These are phyloP conservation scores for Exophiala aquamarina DNA, from an alignment of 2,329 filamentous ascomycete genomes.

Conservation along the genomic window DNA sequence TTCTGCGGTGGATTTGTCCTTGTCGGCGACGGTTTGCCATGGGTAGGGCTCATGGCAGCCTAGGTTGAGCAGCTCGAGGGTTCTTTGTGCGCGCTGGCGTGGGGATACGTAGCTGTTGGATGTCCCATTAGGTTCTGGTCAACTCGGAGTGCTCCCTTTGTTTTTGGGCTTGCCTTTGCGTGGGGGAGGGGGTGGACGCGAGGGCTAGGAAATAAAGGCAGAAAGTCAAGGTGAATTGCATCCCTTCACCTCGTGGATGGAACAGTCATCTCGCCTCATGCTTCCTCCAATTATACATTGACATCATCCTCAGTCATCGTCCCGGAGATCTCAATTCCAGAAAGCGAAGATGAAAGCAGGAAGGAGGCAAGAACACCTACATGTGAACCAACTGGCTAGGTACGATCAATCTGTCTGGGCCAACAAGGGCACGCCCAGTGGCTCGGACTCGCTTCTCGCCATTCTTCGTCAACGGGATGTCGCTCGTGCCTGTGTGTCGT, in stretches of 20 bases:
- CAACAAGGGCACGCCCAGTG: conserved; percentile 81
- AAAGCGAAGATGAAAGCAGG: too few relatives aligned
- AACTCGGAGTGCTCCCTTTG: too few relatives aligned
- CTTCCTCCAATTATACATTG: too few relatives aligned
- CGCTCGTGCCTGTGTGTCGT: conserved; percentile 79
- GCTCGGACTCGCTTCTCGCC: conserved; percentile 74
- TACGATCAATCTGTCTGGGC: conserved; percentile 79
- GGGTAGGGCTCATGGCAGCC: conserved; percentile 69
- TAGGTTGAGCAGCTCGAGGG: conserved; percentile 83
- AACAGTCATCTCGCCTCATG: too few relatives aligned
- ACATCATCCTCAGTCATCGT: too few relatives aligned
- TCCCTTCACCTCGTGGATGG: too few relatives aligned
- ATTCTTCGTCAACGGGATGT: conserved; percentile 79
- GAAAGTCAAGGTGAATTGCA: too few relatives aligned
- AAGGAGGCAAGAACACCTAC: too few relatives aligned
- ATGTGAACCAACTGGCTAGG: conserved; percentile 79
- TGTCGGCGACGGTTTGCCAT: conserved; percentile 56
- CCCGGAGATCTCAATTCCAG: too few relatives aligned
- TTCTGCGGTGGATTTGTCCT: conserved; percentile 27
- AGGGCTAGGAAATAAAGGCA: too few relatives aligned
- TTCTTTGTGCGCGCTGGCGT: conserved; percentile 77
- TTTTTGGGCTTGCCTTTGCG: too few relatives aligned
- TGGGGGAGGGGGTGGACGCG: too few relatives aligned
- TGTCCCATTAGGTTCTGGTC: background rate
- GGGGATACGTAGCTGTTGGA: conserved; percentile 73